Evolutionary conservation across 768 basidiomycete species (phyloP).

Genomic region (Rhodotorula taiwanensis): DNA sequence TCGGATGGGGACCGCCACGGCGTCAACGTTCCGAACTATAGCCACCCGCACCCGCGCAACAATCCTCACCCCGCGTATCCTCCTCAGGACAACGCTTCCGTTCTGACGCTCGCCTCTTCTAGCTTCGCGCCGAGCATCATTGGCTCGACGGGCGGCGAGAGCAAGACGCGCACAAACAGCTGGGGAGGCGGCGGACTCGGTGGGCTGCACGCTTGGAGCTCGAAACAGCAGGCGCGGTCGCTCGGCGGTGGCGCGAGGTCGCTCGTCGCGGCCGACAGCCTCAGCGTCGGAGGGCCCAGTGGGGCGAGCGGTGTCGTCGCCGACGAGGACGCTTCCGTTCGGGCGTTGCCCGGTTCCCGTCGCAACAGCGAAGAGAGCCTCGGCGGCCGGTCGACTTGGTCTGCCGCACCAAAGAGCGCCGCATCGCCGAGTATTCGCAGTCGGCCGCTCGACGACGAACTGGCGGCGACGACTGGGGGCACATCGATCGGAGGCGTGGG

Average conservation of each 20-base stretch:
- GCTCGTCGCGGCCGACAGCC: background rate
- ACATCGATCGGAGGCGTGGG: background rate
- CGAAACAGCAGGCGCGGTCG: slow-evolving; percentile 50
- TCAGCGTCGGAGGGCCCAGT: slow-evolving; percentile 1
- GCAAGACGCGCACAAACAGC: slow-evolving; percentile 47
- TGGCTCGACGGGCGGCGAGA: slow-evolving; percentile 40
- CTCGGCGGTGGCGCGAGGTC: slow-evolving; percentile 43
- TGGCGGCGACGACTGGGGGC: background rate
- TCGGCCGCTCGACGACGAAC: background rate
- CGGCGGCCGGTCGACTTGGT: slow-evolving; percentile 76
- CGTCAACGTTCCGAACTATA: slow-evolving; percentile 59
- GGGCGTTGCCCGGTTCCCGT: slow-evolving; percentile 77
- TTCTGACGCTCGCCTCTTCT: slow-evolving; percentile 87
- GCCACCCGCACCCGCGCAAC: slow-evolving; percentile 85
- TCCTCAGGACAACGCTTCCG: slow-evolving; percentile 82
- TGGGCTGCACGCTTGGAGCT: slow-evolving; percentile 55
- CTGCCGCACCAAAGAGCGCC: slow-evolving; percentile 50
- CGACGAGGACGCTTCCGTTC: slow-evolving; percentile 78
- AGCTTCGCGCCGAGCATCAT: slow-evolving; percentile 55
- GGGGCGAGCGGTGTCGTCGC: slow-evolving; percentile 53
- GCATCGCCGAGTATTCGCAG: background rate
- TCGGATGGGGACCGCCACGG: slow-evolving; percentile 9
- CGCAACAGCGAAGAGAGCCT: slow-evolving; percentile 77
- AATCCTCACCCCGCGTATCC: slow-evolving; percentile 90
- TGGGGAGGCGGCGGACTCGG: slow-evolving; percentile 52